A percentile compares a stretch with the other conserved stretches of the same genome.
phyloP scores from a whole-genome alignment of 768 basidiomycete genomes.

The Strobilomyces echinocephalus region DNA sequence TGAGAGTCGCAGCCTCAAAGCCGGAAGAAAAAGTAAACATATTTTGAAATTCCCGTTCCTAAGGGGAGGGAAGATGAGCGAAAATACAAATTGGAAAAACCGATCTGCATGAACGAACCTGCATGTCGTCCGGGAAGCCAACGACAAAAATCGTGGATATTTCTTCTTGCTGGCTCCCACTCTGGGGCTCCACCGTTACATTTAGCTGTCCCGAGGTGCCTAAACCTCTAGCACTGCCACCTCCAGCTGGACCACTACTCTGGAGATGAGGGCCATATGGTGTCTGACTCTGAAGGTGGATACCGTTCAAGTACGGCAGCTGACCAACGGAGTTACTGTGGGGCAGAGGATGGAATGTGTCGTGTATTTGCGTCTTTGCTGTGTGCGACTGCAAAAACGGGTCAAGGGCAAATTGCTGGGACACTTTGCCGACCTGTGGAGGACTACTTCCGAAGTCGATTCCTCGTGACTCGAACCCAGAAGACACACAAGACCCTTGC shows the following conservation, averaged over 20 bases:
- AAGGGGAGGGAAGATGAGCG: conserved; percentile 9
- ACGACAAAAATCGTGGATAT: conserved; percentile 98
- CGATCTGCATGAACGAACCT: conserved; percentile 49
- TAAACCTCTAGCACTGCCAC: conserved; percentile 21
- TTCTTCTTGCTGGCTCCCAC: conserved; percentile 58
- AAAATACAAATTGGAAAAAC: conserved; percentile 10
- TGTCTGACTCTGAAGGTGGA: conserved; percentile 65
- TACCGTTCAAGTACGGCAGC: conserved; percentile 34
- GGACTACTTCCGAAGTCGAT: conserved; percentile 32
- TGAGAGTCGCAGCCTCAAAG: conserved; percentile 96
- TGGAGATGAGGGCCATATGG: conserved; percentile 69
- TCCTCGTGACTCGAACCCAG: conserved; percentile 26
- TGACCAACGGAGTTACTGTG: conserved; percentile 31
- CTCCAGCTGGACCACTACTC: conserved; percentile 34
- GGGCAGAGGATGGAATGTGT: conserved; percentile 31
- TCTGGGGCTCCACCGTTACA: conserved; percentile 17
- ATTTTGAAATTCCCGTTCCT: conserved; percentile 99
- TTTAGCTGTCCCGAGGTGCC: conserved; percentile 29
- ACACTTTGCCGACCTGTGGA: conserved; percentile 21
- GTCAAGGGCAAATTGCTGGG: conserved; percentile 32
- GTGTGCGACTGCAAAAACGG: conserved; percentile 32
- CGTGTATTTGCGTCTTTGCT: conserved; percentile 30
- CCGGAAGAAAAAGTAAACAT: conserved; percentile 97
- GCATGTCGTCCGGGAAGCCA: conserved; percentile 98
- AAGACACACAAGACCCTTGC: conserved; percentile 21